Evolutionary conservation across 176 grass and related monocot species (phyloP).

Genomic region (Phyllostachys edulis): DNA sequence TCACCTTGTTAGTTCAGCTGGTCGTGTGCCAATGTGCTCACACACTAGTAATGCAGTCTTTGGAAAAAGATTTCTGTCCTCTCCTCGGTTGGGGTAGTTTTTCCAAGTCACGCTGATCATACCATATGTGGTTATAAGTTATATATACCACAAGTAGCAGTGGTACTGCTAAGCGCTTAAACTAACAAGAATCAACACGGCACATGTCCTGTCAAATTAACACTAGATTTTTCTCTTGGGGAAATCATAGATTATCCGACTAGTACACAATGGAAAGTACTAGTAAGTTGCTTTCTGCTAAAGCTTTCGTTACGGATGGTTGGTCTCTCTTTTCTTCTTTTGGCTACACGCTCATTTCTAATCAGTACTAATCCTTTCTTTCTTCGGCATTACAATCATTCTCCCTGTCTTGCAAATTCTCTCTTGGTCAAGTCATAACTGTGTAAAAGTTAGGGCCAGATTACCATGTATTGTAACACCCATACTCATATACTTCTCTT

Average conservation of each 20-base stretch:
- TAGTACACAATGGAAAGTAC: slow-evolving; percentile 1
- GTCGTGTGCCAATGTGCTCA: not conserved
- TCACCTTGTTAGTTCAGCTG: not conserved
- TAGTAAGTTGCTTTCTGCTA: slow-evolving; percentile 21
- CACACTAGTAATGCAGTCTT: not conserved
- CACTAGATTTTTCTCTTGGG: not conserved
- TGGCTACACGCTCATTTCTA: slow-evolving; percentile 28
- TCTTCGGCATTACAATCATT: slow-evolving; percentile 20
- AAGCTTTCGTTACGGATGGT: slow-evolving; percentile 32
- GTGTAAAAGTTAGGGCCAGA: not conserved
- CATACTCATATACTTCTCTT: slow-evolving; percentile 1
- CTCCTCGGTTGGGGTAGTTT: not conserved
- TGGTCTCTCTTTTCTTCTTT: not conserved
- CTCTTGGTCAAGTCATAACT: not conserved
- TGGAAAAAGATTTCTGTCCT: not conserved
- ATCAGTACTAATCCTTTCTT: slow-evolving; percentile 34
- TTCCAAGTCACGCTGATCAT: slow-evolving; percentile 2
- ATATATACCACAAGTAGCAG: not conserved
- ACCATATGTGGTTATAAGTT: not conserved
- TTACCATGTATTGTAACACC: not conserved
- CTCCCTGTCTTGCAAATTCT: not conserved
- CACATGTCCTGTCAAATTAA: not conserved
- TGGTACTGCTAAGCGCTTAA: not conserved
- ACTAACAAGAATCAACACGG: slow-evolving; percentile 19
- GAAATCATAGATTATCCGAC: not conserved